Base-by-base conservation (phyloP, 140 eudicot species). In the Cichorium intybus region DNA sequence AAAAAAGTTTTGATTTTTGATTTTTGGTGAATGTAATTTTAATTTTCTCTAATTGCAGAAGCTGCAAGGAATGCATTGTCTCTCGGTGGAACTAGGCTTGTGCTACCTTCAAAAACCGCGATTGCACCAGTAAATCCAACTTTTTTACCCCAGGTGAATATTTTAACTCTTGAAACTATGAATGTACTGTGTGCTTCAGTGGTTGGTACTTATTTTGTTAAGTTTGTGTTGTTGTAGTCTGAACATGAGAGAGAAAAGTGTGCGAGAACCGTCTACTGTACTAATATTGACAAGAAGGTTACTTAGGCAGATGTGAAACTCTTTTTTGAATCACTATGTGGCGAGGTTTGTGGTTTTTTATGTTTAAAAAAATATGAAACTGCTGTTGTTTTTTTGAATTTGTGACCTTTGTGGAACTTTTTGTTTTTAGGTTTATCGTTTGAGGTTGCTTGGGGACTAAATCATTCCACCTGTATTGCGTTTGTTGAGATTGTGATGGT, bases 221-320 rank as follows among this genome's bases (percentile, higher is more conserved):
- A 50, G 21, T 37, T 10, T 45, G 69, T 64, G 55, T 55, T 27
- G 29, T 27, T 58, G 31, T 63, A 87, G 96, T 84, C 96, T 46
- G 96, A 84, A 81, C 93, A 86, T 64, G 97, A 90, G 77, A 80
- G 97, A 84, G 95, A 90, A 77, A 86, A 86, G 97, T 90, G 97
- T 23, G 85, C 93, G 43, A 86, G 95, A 72, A 90, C 97, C 57
- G 79, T 86, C 28, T 90, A 90, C 27, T 90, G 97, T 56, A 84
- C 97, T 24, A 89, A 89, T 75, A 89, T 89, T 48, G 97, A 89
- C 51, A 86, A 89, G 80, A 89, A 89, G 92, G 97, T 85, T 71
- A 81, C 92, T 22, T 92, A 87, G 76, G 85, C 86, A 7, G 96
- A 87, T 70, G 86, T 87, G 68, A 81, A 82, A 53, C 81, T 79